Base-by-base conservation (phyloP, 1,139 yeast species). In the Yamadazyma atlantica region DNA sequence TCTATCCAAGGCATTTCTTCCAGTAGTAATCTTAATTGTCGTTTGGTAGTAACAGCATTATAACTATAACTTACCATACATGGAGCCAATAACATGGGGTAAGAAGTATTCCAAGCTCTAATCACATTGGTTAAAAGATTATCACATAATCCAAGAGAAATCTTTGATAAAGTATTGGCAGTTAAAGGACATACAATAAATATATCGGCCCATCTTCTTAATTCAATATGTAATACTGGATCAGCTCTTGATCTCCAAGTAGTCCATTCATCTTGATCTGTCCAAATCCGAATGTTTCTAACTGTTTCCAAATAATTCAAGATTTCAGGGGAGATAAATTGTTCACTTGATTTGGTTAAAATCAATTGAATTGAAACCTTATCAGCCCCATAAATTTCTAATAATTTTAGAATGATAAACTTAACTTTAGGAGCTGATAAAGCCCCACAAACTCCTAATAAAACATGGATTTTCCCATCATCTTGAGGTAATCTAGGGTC, bases 1-100 rank as follows among this genome's bases (percentile, higher is more conserved):
- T 87, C 95, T 41, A 89, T 84, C 90, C 95, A 88, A 34, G 88
- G 87, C 89, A 88, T 87, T 49, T 86, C 94, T 49, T 87, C 95
- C 38, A 80, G 76, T 42, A 90, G 80, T 25, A 82, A 70, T 45
- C 76, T 74, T 42, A 87, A 68, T 53, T 89, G 97, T 39, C 90
- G 76, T 59, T 82, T 86, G 1, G 97, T 90, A 32, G 90, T 80
- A 2, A 89, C 85, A 23, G 95, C 87, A 51, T 84, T 86, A 60
- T 89, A 90, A 37, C 95, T 87, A 58, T 86, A 85, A 41, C 92
- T 84, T 18, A 87, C 89, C 97, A 90, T 89, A 3, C 96, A 89
- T 3, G 97, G 97, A 0, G 97, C 97, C 38, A 88, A 72, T 28
- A 89, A 65, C 6, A 90, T 80, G 0, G 97, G 97, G 50, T 82